Evolutionary conservation across 768 basidiomycete species (phyloP).

Genomic region (Termitomyces sp.): DNA sequence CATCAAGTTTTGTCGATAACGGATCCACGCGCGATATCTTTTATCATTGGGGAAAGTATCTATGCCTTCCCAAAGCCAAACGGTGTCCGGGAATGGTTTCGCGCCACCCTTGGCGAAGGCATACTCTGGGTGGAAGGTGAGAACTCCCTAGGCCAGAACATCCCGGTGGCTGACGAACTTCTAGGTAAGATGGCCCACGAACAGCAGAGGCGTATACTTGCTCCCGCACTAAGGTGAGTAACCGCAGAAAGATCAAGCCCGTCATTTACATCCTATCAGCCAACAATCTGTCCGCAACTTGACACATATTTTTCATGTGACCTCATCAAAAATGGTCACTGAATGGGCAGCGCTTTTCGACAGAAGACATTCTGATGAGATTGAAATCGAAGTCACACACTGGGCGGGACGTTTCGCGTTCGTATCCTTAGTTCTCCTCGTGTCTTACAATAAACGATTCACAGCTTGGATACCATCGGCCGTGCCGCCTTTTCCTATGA

Average conservation of each 20-base stretch:
- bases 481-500: conserved; percentile 61
- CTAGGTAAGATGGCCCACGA: conserved; percentile 53
- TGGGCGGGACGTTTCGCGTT: conserved; percentile 62
- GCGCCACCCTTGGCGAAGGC: conserved; percentile 53
- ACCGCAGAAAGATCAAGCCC: too few relatives aligned
- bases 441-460: conserved; percentile 2
- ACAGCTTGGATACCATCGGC: conserved; percentile 52
- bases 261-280: conserved; percentile 20
- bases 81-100: conserved; percentile 62
- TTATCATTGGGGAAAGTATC: conserved; percentile 47
- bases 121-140: conserved; percentile 63
- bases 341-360: conserved; percentile 48
- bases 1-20: conserved; percentile 54
- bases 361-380: conserved; percentile 27
- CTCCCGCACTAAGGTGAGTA: conserved; percentile 49
- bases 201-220: conserved; percentile 43
- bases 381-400: conserved; percentile 47
- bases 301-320: conserved; percentile 48
- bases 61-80: conserved; percentile 58
- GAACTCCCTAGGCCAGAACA: background rate
- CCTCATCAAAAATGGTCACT: conserved; percentile 41
- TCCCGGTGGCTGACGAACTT: background rate
- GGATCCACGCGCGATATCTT: conserved; percentile 45
- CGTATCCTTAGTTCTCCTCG: conserved; percentile 14
- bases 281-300: conserved; percentile 48